Evolutionary conservation across 1,139 yeast species (phyloP).

Genomic region (Saccharomyces hybrid): DNA sequence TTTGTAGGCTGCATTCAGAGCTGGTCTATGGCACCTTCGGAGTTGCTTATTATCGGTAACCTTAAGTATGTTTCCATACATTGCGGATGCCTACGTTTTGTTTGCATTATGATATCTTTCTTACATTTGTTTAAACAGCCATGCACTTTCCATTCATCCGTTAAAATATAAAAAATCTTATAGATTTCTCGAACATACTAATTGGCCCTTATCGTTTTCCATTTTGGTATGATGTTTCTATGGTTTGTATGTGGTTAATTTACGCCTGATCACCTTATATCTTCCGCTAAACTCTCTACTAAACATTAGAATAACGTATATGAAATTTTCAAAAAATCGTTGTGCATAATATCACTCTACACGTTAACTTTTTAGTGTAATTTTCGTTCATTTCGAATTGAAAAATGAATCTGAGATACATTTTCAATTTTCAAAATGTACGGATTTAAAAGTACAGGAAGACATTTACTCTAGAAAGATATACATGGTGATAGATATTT

Average conservation of each 20-base stretch:
- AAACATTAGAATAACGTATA: neutral
- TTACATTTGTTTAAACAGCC: neutral
- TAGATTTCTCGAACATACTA: slow-evolving; percentile 50
- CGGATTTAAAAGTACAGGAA: neutral
- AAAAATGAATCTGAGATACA: neutral
- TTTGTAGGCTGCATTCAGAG: neutral
- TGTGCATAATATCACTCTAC: neutral
- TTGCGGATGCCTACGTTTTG: neutral
- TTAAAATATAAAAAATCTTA: neutral
- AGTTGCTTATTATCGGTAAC: neutral
- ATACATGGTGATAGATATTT: neutral
- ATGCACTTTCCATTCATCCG: neutral
- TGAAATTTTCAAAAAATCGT: neutral
- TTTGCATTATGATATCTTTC: neutral
- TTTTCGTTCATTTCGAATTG: neutral
- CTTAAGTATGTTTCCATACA: neutral
- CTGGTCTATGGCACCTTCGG: neutral
- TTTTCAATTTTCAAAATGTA: neutral
- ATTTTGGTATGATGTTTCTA: slow-evolving; percentile 42
- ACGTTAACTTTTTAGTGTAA: neutral
- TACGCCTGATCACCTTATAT: neutral
- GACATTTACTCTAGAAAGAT: neutral
- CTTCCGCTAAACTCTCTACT: too few relatives aligned
- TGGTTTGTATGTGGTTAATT: neutral
- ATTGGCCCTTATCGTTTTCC: slow-evolving; percentile 99